Evolutionary conservation across 2,329 filamentous ascomycete species (phyloP).

Genomic region (Talaromyces sp.): DNA sequence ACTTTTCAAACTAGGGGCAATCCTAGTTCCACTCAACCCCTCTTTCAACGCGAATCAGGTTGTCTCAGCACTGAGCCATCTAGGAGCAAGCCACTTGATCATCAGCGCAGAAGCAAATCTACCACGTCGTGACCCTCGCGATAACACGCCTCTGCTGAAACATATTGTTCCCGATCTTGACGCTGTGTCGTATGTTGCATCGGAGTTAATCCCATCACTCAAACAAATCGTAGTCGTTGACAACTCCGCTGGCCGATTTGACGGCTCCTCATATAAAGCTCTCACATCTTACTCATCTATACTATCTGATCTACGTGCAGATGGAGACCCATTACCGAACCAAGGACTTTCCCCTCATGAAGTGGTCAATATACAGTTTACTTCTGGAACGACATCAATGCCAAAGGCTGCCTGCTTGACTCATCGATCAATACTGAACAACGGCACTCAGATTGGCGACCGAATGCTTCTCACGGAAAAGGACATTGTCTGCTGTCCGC

Average conservation of each 20-base stretch:
- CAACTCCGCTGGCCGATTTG: constrained; percentile 63
- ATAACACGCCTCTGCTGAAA: constrained; percentile 59
- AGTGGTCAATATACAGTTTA: constrained; percentile 94
- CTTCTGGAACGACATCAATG: constrained; percentile 84
- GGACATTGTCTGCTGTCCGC: constrained; percentile 68
- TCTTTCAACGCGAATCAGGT: constrained; percentile 81
- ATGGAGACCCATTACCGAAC: constrained; percentile 45
- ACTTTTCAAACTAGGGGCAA: constrained; percentile 87
- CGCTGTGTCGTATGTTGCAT: constrained; percentile 46
- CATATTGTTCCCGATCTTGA: constrained; percentile 53
- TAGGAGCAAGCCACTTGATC: constrained; percentile 71
- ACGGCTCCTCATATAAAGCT: constrained; percentile 43
- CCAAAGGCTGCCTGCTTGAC: constrained; percentile 90
- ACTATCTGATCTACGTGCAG: constrained; percentile 43
- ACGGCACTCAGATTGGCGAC: constrained; percentile 78
- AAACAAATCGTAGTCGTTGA: constrained; percentile 72
- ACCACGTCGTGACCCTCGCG: constrained; percentile 61
- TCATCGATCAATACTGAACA: constrained; percentile 87
- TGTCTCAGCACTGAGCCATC: constrained; percentile 71
- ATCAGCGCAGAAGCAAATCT: constrained; percentile 87
- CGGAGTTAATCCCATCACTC: constrained; percentile 65
- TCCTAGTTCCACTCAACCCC: constrained; percentile 86
- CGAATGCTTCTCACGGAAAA: constrained; percentile 74
- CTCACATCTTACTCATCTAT: constrained; percentile 51
- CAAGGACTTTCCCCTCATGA: constrained; percentile 60